These are phyloP conservation scores for Heliamphora exappendiculata DNA, from an alignment of 148 eudicot species.

Conservation along the genomic window DNA sequence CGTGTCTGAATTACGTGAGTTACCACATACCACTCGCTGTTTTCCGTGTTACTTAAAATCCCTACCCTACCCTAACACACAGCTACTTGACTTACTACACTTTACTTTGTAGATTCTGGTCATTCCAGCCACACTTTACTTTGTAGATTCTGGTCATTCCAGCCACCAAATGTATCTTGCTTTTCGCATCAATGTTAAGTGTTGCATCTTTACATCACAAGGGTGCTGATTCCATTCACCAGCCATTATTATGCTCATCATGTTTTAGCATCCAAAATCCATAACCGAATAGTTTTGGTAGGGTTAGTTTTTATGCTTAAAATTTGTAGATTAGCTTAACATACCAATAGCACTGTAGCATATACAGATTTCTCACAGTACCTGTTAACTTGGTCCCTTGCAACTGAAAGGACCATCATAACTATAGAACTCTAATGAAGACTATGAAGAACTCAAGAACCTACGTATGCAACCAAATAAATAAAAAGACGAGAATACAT, in stretches of 20 bases:
- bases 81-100: not conserved
- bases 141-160: not conserved
- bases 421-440: not conserved
- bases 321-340: not conserved
- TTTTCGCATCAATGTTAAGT: too few relatives aligned
- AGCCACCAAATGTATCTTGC: not conserved
- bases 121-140: not conserved
- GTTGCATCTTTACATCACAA: too few relatives aligned
- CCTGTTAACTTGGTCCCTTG: not conserved
- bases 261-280: not conserved
- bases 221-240: not conserved
- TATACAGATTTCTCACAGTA: not conserved
- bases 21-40: not conserved
- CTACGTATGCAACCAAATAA: not conserved
- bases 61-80: not conserved
- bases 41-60: not conserved
- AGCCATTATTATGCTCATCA: not conserved
- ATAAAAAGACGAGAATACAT: constrained; percentile 1
- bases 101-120: not conserved
- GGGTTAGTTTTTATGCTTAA: not conserved
- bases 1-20: not conserved
- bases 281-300: not conserved
- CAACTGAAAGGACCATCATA: not conserved
- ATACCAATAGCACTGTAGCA: not conserved
- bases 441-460: not conserved